Conservation (phyloP, 2,329 filamentous ascomycete genomes). For the Colletotrichum tanaceti region DNA sequence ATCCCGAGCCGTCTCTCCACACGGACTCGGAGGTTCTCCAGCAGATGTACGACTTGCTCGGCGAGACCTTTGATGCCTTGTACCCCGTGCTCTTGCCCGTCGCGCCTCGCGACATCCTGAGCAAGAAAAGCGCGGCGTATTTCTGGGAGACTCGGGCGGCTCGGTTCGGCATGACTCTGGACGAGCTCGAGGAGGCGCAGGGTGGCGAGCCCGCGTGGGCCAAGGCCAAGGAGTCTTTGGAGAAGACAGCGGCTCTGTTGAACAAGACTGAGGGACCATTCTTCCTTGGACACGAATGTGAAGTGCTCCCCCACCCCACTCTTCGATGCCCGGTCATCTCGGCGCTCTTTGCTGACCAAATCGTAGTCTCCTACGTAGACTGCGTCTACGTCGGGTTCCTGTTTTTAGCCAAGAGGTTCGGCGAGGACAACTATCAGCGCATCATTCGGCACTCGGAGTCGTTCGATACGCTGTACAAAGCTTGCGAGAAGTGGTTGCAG, state of each 20-base stretch:
- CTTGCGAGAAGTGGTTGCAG: slow-evolving; percentile 33
- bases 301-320: slow-evolving; percentile 42
- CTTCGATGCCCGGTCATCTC: too few species aligned
- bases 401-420: slow-evolving; percentile 55
- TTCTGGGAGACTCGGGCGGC: slow-evolving; percentile 65
- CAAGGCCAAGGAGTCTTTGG: slow-evolving; percentile 51
- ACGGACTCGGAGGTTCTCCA: slow-evolving; percentile 64
- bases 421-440: slow-evolving; percentile 53
- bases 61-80: slow-evolving; percentile 49
- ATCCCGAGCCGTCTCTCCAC: slow-evolving; percentile 69
- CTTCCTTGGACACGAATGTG: slow-evolving; percentile 65
- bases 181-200: slow-evolving; percentile 59
- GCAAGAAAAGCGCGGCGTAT: slow-evolving; percentile 62
- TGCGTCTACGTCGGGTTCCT: slow-evolving; percentile 66
- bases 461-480: slow-evolving; percentile 26
- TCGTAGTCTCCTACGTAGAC: slow-evolving; percentile 60
- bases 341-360: neutral
- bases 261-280: slow-evolving; percentile 71
- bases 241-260: slow-evolving; percentile 58
- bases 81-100: slow-evolving; percentile 57
- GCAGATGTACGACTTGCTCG: slow-evolving; percentile 57
- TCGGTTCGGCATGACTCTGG: slow-evolving; percentile 63
- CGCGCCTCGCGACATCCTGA: slow-evolving; percentile 64
- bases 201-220: slow-evolving; percentile 64
- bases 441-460: slow-evolving; percentile 45